A percentile compares a stretch with the other conserved stretches of the same genome.
Evolutionary conservation across 768 basidiomycete species (phyloP).

Genomic region (Naganishia friedmannii): DNA sequence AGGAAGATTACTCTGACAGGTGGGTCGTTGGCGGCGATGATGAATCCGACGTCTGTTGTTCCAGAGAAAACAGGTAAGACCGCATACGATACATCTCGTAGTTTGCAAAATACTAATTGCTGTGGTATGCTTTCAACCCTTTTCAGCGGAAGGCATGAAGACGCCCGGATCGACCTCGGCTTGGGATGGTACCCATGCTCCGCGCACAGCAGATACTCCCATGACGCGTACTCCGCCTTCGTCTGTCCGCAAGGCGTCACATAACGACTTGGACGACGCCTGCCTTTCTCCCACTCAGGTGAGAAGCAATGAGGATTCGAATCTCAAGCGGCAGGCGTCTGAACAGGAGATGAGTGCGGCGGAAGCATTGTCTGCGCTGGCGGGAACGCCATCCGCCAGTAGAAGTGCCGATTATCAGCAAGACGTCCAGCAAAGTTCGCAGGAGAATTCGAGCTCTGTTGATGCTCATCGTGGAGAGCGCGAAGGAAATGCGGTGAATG

Average conservation of each 20-base stretch:
- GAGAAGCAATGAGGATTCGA: not conserved
- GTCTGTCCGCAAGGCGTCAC: not conserved
- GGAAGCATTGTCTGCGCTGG: constrained; percentile 13
- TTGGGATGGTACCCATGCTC: not conserved
- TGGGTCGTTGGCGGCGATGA: constrained; percentile 9
- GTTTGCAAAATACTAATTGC: too few species aligned
- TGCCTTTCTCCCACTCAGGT: not conserved
- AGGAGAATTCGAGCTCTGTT: not conserved
- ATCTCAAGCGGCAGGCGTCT: not conserved
- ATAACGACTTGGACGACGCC: not conserved
- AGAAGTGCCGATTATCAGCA: not conserved
- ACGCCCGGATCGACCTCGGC: not conserved
- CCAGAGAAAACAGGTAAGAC: not conserved
- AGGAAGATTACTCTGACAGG: constrained; percentile 11
- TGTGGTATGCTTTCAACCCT: not conserved
- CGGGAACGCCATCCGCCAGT: not conserved
- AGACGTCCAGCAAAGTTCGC: not conserved
- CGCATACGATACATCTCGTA: not conserved
- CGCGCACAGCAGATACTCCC: not conserved
- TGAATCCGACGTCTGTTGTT: constrained; percentile 1
- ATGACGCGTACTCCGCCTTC: not conserved
- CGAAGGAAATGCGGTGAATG: not conserved
- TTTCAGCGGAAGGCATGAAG: not conserved
- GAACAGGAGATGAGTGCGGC: constrained; percentile 16
- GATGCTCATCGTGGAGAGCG: not conserved